Conservation (phyloP, 352 stramenopile genomes). For the Pseudoperonospora humuli region DNA sequence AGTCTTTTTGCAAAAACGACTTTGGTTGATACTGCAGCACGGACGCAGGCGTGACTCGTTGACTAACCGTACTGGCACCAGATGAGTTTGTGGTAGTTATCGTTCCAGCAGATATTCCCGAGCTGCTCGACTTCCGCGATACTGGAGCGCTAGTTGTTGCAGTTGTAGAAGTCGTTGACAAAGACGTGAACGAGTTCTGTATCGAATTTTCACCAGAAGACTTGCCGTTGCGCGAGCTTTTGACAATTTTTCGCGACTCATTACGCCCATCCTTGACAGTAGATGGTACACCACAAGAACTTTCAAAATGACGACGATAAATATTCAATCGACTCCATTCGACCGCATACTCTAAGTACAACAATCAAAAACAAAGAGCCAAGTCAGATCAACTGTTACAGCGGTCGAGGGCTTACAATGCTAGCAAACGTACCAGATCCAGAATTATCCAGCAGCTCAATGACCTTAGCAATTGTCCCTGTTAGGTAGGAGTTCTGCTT, state of each 20-base stretch:
- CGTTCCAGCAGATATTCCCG: conserved; percentile 1
- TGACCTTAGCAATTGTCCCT: conserved; percentile 48
- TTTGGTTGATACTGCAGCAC: conserved; percentile 74
- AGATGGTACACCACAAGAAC: conserved; percentile 51
- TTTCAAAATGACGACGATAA: conserved; percentile 73
- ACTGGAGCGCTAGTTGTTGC: conserved; percentile 9
- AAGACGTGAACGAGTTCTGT: conserved; percentile 19
- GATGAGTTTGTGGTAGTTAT: conserved; percentile 13
- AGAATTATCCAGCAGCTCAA: conserved; percentile 55
- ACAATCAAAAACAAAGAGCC: neutral
- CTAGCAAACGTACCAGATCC: conserved; percentile 33
- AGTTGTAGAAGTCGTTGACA: conserved; percentile 9
- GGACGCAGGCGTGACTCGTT: conserved; percentile 19
- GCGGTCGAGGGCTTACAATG: neutral
- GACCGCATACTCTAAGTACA: conserved; percentile 42
- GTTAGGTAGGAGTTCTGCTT: conserved; percentile 66
- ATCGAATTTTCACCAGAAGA: conserved; percentile 4
- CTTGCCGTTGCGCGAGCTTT: conserved; percentile 11
- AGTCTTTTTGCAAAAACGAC: conserved; percentile 55
- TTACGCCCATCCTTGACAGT: conserved; percentile 32
- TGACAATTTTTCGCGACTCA: conserved; percentile 10
- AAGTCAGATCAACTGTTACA: neutral
- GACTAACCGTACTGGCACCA: conserved; percentile 6
- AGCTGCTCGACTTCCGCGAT: conserved; percentile 12
- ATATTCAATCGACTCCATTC: conserved; percentile 75